A percentile compares a stretch with the other conserved stretches of the same genome.
Evolutionary conservation across 2,329 filamentous ascomycete species (phyloP).

Genomic region (Tolypocladium guangdongense): DNA sequence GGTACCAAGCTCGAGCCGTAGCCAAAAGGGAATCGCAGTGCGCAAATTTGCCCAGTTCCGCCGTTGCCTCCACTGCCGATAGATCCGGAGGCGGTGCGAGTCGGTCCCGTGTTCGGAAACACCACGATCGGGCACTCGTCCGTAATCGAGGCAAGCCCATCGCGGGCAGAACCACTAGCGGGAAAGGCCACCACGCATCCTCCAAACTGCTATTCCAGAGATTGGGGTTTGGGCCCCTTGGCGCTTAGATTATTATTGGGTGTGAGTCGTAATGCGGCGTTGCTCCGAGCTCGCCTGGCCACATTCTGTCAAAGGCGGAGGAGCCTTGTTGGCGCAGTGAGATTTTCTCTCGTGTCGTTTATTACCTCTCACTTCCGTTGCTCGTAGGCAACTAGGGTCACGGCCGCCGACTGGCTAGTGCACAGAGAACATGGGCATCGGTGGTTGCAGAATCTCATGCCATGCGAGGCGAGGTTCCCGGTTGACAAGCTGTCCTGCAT

Average conservation of each 20-base stretch:
- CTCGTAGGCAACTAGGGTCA: neutral
- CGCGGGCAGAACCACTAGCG: neutral
- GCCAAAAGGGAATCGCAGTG: neutral
- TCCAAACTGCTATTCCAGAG: neutral
- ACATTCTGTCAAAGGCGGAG: neutral
- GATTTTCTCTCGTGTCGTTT: neutral
- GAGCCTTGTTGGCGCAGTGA: neutral
- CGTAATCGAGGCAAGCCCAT: neutral
- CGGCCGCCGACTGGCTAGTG: neutral
- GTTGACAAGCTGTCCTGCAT: conserved; percentile 2
- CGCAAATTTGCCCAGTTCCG: neutral
- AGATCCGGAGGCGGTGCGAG: neutral
- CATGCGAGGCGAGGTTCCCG: neutral
- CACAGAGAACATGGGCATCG: neutral
- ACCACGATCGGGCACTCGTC: neutral
- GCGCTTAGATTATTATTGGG: neutral
- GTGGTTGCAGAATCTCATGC: conserved; percentile 1
- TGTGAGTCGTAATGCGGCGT: neutral
- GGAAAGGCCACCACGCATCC: neutral
- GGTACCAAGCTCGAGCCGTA: too few species aligned
- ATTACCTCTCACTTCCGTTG: neutral
- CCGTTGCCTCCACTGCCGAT: neutral
- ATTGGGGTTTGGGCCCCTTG: neutral
- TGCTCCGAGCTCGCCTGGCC: neutral
- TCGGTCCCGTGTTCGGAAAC: neutral